Base-by-base conservation (phyloP, 169 alveolate genomes). In the Plasmodium blacklocki region DNA sequence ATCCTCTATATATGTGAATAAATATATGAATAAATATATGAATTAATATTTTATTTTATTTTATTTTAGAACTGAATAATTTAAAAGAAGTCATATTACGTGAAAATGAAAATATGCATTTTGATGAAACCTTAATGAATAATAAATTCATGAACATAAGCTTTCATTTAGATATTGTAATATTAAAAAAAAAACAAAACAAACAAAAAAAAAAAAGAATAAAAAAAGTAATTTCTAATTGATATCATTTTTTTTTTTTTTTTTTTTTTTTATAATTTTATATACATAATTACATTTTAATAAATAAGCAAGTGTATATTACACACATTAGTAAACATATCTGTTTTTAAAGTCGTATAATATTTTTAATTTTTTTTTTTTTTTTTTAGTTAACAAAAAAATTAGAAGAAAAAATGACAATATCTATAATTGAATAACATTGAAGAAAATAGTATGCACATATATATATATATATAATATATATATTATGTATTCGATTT, bases 361-460 rank as follows among this genome's bases (percentile, higher is more conserved):
- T 56, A 21, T 12, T 56, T 56, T 15, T 2, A n/a, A 15, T 23
- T 49, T 52, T 54, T 21, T 19, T 68, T 54, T 21, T 23, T 18
- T 58, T 60, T 23, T 72, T 39, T 29, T 60, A 80, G 90, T 54
- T 80, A 68, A 58, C 70, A 5, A 68, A 80, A 80, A 80, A 80
- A 39, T 32, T 80, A 67, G 90, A 80, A 63, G 83, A 80, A 26
- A 80, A 80, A 66, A 67, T 80, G 90, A 67, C 32, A 2, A 80
- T 80, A 80, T 58, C 80, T 6, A 26, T 67, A 49, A 49, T 29
- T 58, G 50, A 70, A 62, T 80, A 83, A 52, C 87, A 45, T 12
- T 26, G 29, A 15, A 47, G 8, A 21, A 62, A 21, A 62, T 19
- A 62, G 18, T 2, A 18, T 2, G 72, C n/a, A 62, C 39, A 62